Base-by-base conservation (phyloP, 2,329 filamentous ascomycete genomes). In the Beauveria rudraprayagi region DNA sequence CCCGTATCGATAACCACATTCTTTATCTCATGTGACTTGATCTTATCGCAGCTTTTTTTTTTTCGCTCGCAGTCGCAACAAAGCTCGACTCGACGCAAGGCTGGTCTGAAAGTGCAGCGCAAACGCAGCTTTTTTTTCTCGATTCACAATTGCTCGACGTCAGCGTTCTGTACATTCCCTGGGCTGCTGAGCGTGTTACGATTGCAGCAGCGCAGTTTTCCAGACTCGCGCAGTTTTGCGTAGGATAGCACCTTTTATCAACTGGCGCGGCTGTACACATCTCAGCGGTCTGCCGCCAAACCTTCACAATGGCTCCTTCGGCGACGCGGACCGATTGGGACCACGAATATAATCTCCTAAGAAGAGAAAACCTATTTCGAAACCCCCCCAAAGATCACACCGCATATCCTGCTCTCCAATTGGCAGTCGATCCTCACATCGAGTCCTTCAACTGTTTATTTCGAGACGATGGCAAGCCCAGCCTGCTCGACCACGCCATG, bases 391-490 rank as follows among this genome's bases (percentile, higher is more conserved):
- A 84, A 70, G 92, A 97, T 72, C 88, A 85, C 67, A 89, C 89
- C 10, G 91, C 93, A 62, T 97, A 96, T 71, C 94, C 94, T 16
- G 83, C 89, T 24, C 84, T 99, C 53, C 88, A 92, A 68, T 83
- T 84, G 63, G 90, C 93, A n/a, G 87, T 97, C 63, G 83, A 90
- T 66, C 94, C 94, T 55, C 94, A 99, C 75, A 89, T 97, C 68
- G 88, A 97, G 70, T 94, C 94, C 7, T 99, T 97, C 84, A 96
- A 99, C 78, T 87, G 87, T 57, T 81, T 97, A 53, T 95, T 97
- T 71, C 84, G 86, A 37, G 80, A 82, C 62, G 82, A 88, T 74
- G 91, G 90, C 55, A 76, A 74, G 65, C 73, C 71, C 16, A 74
- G 79, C 48, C 72, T 86, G 62, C 70, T 99, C 59, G 84, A 89